Conservation (phyloP, 495 filamentous ascomycete genomes). For the Talaromyces liani region DNA sequence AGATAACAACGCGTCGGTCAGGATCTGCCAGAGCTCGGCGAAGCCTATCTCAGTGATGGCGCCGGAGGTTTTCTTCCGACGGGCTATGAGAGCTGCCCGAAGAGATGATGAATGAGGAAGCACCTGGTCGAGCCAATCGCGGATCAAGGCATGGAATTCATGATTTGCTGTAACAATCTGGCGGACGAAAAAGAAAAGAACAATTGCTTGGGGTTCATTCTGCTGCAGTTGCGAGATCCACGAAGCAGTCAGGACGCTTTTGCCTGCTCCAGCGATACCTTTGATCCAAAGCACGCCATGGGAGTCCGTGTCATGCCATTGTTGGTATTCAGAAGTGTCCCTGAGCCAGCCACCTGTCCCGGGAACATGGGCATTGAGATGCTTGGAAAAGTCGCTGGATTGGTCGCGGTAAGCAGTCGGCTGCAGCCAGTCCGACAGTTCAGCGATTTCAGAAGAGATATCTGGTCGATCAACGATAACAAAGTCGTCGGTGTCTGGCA, state of each 20-base stretch:
- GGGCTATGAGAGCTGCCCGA: too few species aligned
- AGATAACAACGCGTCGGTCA: too few species aligned
- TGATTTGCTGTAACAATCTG: too few species aligned
- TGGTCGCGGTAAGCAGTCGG: slow-evolving; percentile 12
- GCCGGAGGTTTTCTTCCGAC: too few species aligned
- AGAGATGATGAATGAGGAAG: too few species aligned
- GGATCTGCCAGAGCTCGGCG: too few species aligned
- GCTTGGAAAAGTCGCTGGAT: slow-evolving; percentile 17
- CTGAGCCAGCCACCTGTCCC: slow-evolving; percentile 3
- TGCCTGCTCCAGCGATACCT: slow-evolving; percentile 14
- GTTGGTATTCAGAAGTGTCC: too few species aligned
- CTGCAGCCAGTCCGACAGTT: slow-evolving; percentile 9
- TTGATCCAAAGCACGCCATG: slow-evolving; percentile 36
- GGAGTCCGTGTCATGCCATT: slow-evolving; percentile 10
- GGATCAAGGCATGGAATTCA: too few species aligned
- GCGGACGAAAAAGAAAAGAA: too few species aligned
- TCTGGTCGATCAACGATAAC: background rate
- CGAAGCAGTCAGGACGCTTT: slow-evolving; percentile 4
- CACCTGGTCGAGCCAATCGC: too few species aligned
- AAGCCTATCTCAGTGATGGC: too few species aligned
- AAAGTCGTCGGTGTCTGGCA: background rate
- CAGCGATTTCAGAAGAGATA: background rate
- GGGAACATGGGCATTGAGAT: slow-evolving; percentile 26
- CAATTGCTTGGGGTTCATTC: background rate
- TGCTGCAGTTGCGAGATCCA: background rate